Base-by-base conservation (phyloP, 2,329 filamentous ascomycete species). In the Dryadomyces quercivorus region DNA sequence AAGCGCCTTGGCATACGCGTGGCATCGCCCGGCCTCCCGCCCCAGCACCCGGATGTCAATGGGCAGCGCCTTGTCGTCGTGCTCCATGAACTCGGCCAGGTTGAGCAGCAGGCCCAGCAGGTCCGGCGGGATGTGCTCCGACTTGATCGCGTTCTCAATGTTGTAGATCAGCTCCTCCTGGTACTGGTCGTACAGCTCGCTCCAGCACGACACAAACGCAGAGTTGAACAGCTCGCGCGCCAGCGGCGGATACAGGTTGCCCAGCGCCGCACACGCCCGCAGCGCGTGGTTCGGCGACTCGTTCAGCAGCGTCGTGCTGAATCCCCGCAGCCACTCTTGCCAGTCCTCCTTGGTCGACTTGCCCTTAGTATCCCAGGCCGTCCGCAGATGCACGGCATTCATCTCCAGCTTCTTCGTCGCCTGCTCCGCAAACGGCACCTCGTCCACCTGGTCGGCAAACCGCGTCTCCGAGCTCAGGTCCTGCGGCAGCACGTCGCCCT, bases 51-150 rank as follows among this genome's bases (percentile, higher is more conserved):
- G 79, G 59, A 99, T 96, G 65, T 99, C 94, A 59, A 99, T 98
- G 1, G 93, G 93, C 52, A 99, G 74, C 15, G 94, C 92, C 69
- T 98, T 98, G 67, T 99, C 93, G 63, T 98, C 94, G 64, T 98
- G 93, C 66, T 99, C 93, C 93, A 99, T 99, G 68, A 98, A 99
- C 66, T 99, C 93, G 21, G 93, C 93, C 51, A 99, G 77, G 64
- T 98, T 98, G 50, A 99, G 81, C 31, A 99, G 75, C 51, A 96
- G 85, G 57, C 95, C 92, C 9, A 98, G 75, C 60, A 99, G 85
- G 67, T 99, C 94, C 0, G 94, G 93, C 0, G 93, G 92, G 13
- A 98, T 94, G 62, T 96, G 92, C 52, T 92, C 86, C 3, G 92
- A 97, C 54, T 90, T 93, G 61, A 99, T 86, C 1, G 94, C 93